Conservation (phyloP, 257 asterid genomes). For the Vinca minor region DNA sequence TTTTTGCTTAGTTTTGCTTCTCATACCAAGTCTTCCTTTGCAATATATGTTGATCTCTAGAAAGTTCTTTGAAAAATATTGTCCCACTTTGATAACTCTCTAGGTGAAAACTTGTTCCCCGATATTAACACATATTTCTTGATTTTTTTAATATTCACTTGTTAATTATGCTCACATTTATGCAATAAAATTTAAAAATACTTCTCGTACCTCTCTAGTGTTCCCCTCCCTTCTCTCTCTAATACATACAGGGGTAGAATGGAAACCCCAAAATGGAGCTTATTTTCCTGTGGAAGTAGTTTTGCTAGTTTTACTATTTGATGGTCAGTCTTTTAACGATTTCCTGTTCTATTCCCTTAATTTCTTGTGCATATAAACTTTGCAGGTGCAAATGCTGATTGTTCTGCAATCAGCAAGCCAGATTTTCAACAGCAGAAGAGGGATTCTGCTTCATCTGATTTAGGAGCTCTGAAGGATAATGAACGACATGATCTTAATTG, state of each 20-base stretch:
- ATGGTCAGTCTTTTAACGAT: constrained; percentile 3
- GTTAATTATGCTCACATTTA: neutral
- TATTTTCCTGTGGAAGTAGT: too few species aligned
- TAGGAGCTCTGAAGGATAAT: constrained; percentile 84
- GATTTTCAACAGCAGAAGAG: constrained; percentile 37
- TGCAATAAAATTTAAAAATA: neutral
- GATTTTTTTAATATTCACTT: neutral
- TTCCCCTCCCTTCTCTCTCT: too few species aligned
- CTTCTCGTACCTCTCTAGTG: neutral
- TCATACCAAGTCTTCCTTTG: too few species aligned
- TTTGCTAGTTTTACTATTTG: neutral
- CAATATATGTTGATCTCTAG: neutral
- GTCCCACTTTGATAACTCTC: neutral
- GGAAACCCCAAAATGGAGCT: too few species aligned
- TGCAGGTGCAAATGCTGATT: constrained; percentile 44
- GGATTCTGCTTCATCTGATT: constrained; percentile 48
- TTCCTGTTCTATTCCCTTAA: constrained; percentile 17
- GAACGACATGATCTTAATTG: constrained; percentile 84
- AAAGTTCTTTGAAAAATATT: neutral
- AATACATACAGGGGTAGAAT: neutral
- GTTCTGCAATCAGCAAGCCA: constrained; percentile 31
- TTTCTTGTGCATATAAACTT: constrained; percentile 20
- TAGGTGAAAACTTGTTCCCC: neutral
- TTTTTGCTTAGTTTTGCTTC: neutral
- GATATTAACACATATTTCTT: neutral